Conservation (phyloP, 2,329 filamentous ascomycete genomes). For the Aspergillus jensenii region DNA sequence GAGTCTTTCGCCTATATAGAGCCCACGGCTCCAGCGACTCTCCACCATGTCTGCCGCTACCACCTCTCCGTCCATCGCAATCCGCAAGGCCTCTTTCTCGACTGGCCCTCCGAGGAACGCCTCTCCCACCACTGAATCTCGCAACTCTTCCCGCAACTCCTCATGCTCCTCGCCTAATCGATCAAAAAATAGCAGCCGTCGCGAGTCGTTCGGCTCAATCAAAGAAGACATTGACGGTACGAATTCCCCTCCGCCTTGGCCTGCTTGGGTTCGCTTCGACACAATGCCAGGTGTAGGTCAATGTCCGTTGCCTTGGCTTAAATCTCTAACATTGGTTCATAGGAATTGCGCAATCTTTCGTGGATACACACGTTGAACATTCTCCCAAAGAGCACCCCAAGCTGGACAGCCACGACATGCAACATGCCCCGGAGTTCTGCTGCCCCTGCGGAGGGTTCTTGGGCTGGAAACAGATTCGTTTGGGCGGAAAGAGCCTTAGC, state of each 20-base stretch:
- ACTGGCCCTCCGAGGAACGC: slow-evolving; percentile 22
- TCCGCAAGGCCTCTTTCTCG: slow-evolving; percentile 25
- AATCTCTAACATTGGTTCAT: slow-evolving; percentile 2
- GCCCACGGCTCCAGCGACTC: slow-evolving; percentile 8
- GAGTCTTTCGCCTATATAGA: slow-evolving; percentile 19
- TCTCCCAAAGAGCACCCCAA: slow-evolving; percentile 28
- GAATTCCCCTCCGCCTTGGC: slow-evolving; percentile 12
- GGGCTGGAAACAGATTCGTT: slow-evolving; percentile 47
- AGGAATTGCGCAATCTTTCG: slow-evolving; percentile 47
- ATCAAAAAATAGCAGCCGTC: slow-evolving; percentile 41
- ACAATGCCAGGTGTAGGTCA: neutral
- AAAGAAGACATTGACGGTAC: slow-evolving; percentile 45
- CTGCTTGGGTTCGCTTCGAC: neutral
- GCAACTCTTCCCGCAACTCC: slow-evolving; percentile 31
- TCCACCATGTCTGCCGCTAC: slow-evolving; percentile 32
- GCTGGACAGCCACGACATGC: slow-evolving; percentile 29
- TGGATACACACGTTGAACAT: slow-evolving; percentile 38
- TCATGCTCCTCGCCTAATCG: slow-evolving; percentile 36
- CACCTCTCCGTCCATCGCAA: slow-evolving; percentile 21
- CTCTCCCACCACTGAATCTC: slow-evolving; percentile 23
- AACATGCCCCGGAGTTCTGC: slow-evolving; percentile 43
- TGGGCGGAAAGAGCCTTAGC: slow-evolving; percentile 45
- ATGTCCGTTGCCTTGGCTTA: neutral
- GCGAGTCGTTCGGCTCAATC: slow-evolving; percentile 44
- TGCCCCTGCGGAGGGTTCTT: slow-evolving; percentile 47